Evolutionary conservation across 805 yeast species (phyloP), one percentile per base, ranked within the genome.

Genomic region (Saccharomycopsis oosterbeekiorum): DNA sequence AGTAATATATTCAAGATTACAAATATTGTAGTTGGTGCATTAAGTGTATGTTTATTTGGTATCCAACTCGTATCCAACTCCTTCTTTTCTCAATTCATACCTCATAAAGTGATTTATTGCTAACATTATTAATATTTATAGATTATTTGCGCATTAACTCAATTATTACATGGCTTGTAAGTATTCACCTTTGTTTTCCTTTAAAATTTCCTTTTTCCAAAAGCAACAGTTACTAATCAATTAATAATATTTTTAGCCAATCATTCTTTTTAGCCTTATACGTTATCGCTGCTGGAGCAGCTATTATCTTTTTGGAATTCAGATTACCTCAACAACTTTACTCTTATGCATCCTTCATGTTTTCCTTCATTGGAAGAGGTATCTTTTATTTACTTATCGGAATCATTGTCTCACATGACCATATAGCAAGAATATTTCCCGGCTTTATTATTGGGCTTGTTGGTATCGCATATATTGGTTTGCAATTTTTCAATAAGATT

Each of bases 401-500:
- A 21, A 69, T 79, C 12, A 68, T 81, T 56, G 71, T 80, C 54
- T 70, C 82, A 29, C 78, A 76, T 59, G 85, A 82, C 9, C 79
- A 84, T 59, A 70, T 79, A 40, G 73, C 88, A 64, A 79, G 90
- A 65, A 68, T 81, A 43, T 70, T 88, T 53, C 75, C 82, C n/a
- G 85, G 86, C 1, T 65, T 85, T 10, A 58, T 87, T 14, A 75
- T 88, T n/a, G 78, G 82, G 47, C 50, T 82, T 1, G 71, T 84
- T 26, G 97, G 96, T 36, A 69, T 82, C 24, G 80, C 73, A 2
- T 89, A 78, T 72, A 70, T 79, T 57, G 81, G 74, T 0, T 78
- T 89, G 68, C 94, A 89, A 72, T 85, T 86, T 58, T 72, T 88
- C 34, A 90, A 92, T 19, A 81, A 87, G 63, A 76, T 89, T 51